Base-by-base conservation (phyloP, 108 stramenopile species). In the Mediolabrus comicus region DNA sequence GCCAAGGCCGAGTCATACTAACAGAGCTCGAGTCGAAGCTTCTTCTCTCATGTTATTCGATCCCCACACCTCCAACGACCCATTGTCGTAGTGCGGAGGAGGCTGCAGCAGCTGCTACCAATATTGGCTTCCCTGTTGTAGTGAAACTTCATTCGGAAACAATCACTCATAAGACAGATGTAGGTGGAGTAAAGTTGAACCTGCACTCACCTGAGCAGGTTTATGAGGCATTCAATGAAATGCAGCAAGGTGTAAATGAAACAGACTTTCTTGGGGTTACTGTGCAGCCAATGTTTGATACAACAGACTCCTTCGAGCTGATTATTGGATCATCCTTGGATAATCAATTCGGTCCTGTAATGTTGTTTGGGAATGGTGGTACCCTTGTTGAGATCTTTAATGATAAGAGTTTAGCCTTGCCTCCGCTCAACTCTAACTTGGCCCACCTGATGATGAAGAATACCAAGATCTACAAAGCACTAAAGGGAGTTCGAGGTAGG, bases 91-190 rank as follows among this genome's bases (percentile, higher is more conserved):
- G 52, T 39, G 71, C 71, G 10, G 65, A 67, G 33, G 77, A 79
- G 31, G 77, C 77, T 28, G 33, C 53, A 17, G 31, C 26, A 27
- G 68, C 62, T 28, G 77, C 77, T 26, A n/a, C 59, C 16, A 33
- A 31, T 7, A 51, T 67, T 7, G 77, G 77, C 11, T 79, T 43
- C 46, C 77, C 77, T 17, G 77, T 79, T 14, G 77, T 65, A 2
- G 52, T 73, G 26, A 79, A 79, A 34, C 56, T 79, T 16, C 61
- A 73, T 14, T 71, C 69, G 0, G 31, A 67, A 39, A 73, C 61
- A 27, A 67, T 79, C 25, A 67, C 72, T n/a, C 77, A 79, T 53
- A 79, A 79, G 36, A 59, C 77, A 9, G 77, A 79, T 56, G 67
- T 68, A 11, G 77, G 77, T 12, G 77, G 77, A 46, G 77, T 79